A percentile compares a stretch with the other conserved stretches of the same genome.
Conservation (phyloP, 768 basidiomycete species). For the Austroboletus festivus region DNA sequence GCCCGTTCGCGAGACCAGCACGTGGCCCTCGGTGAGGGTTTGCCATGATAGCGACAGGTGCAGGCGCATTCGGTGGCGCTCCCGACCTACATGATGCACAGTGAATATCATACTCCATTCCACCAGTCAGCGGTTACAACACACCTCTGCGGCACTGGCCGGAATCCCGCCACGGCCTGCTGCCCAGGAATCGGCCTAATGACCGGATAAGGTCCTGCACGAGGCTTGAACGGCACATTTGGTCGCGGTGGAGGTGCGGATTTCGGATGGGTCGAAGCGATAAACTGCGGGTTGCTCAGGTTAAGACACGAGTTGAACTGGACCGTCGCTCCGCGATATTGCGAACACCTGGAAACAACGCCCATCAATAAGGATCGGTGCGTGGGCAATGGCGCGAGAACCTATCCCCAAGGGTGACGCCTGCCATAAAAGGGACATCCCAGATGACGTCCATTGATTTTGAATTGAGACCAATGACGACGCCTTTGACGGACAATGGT, state of each 20-base stretch:
- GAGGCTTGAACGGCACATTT: slow-evolving; percentile 59
- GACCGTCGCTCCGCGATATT: slow-evolving; percentile 88
- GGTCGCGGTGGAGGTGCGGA: slow-evolving; percentile 46
- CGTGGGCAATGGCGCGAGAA: slow-evolving; percentile 26
- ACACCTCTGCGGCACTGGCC: slow-evolving; percentile 43
- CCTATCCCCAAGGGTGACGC: slow-evolving; percentile 82
- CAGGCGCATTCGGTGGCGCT: slow-evolving; percentile 35
- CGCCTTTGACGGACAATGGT: slow-evolving; percentile 87
- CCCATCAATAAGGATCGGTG: background rate
- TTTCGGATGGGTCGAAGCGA: slow-evolving; percentile 67
- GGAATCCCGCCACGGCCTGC: slow-evolving; percentile 58
- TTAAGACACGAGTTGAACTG: slow-evolving; percentile 89
- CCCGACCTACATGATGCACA: slow-evolving; percentile 16
- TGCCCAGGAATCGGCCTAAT: slow-evolving; percentile 56
- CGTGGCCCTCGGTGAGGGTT: slow-evolving; percentile 61
- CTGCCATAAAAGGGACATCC: slow-evolving; percentile 95
- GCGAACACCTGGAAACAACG: slow-evolving; percentile 69
- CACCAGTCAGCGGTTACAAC: background rate
- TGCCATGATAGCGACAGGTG: slow-evolving; percentile 66
- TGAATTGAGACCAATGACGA: slow-evolving; percentile 84
- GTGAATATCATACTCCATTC: background rate
- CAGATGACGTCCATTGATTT: slow-evolving; percentile 93
- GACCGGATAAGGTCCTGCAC: slow-evolving; percentile 62
- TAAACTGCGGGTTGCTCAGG: slow-evolving; percentile 80
- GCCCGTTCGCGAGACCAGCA: slow-evolving; percentile 13